Evolutionary conservation across 106 monocot species (phyloP), one percentile per base, ranked within the genome.

Genomic region (Dendrobium officinale): DNA sequence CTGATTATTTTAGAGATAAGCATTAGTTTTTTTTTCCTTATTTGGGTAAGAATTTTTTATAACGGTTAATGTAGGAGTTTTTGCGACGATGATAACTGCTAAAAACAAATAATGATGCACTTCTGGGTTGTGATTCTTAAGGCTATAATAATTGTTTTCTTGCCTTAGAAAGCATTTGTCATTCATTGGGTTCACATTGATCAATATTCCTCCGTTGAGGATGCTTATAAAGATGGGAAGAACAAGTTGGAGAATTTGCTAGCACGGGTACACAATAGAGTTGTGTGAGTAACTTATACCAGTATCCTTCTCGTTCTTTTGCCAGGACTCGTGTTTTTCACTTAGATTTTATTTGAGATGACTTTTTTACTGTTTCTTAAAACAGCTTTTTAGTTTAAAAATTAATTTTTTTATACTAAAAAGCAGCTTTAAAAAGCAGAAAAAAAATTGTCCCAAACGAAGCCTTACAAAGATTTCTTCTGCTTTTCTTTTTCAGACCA

Each of bases 181-280:
- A 91, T 97, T 82, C 96, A 97, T 74, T 97, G 96, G 96, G 96
- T 94, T 8, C 90, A 85, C 31, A 6, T 91, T 54, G 88, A 89
- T 79, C 82, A 85, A 9, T 89, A 89, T 79, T 80, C 87, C 37
- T 94, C 97, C 8, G 24, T 91, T 73, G 92, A 98, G 72, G 79
- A 92, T 54, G 97, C 97, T 24, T 98, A 94, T 86, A 67, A 85
- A 47, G 97, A 98, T 80, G 97, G 92, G 40, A 92, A 79, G 79
- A 83, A 78, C 1, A 82, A 76, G 9, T 77, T 98, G 77, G 84
- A 92, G 9, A 26, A 48, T 66, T 80, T 98, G 70, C 81, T 98
- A 8, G 86, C 89, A 56, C 91, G 77, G 56, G 88, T 98, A n/a
- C 97, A 92, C 29, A 85, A 88, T 88, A 67, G 73, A 48, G 85